A percentile compares a stretch with the other conserved stretches of the same genome.
These are phyloP conservation scores for Brasilioporus rufonigricans DNA, from an alignment of 768 basidiomycete species.

Conservation along the genomic window DNA sequence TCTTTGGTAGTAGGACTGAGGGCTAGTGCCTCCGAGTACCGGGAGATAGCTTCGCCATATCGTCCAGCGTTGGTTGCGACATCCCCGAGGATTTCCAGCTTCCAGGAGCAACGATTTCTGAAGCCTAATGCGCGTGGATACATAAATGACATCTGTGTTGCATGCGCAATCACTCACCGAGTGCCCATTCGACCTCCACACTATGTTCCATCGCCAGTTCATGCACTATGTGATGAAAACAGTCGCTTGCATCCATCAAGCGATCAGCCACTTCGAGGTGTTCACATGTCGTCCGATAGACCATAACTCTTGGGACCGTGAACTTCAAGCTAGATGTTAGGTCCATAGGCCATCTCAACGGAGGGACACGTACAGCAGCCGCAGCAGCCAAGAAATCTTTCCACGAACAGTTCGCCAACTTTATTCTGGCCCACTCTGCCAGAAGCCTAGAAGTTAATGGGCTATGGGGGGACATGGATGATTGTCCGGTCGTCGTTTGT, in stretches of 20 bases:
- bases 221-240: not conserved
- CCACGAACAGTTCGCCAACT: not conserved
- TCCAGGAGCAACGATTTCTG: not conserved
- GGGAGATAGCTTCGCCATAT: not conserved
- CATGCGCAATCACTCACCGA: not conserved
- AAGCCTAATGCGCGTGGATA: not conserved
- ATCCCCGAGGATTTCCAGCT: not conserved
- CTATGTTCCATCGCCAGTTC: not conserved
- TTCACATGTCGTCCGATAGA: not conserved
- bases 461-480: not conserved
- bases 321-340: not conserved
- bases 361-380: not conserved
- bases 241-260: not conserved
- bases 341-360: no score
- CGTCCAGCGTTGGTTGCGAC: not conserved
- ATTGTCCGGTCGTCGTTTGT: not conserved
- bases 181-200: not conserved
- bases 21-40: not conserved
- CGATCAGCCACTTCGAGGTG: not conserved
- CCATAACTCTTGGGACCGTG: not conserved
- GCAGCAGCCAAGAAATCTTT: not conserved
- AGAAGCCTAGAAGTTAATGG: not conserved
- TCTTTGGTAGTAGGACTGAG: not conserved
- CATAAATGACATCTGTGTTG: not conserved
- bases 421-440: not conserved